These are phyloP conservation scores for Yarrowia sp. DNA, from an alignment of 805 yeast species.

Conservation along the genomic window DNA sequence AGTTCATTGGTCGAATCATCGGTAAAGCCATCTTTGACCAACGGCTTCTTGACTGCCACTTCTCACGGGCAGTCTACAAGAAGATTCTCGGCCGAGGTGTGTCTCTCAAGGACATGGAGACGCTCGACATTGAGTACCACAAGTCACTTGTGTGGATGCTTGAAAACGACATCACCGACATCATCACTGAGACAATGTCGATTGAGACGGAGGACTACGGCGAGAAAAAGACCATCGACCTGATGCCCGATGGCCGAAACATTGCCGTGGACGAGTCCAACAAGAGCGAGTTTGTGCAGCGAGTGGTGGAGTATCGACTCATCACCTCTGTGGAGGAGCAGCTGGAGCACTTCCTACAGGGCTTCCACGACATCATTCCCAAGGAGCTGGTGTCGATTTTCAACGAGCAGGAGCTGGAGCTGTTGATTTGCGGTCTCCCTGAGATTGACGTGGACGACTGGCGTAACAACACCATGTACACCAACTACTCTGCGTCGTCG, in stretches of 20 bases:
- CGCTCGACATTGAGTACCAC: slow-evolving; percentile 85
- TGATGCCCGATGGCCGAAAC: slow-evolving; percentile 76
- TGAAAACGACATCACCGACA: slow-evolving; percentile 93
- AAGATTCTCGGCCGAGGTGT: slow-evolving; percentile 75
- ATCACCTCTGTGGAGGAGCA: slow-evolving; percentile 83
- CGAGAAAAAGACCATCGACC: slow-evolving; percentile 77
- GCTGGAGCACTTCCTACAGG: slow-evolving; percentile 67
- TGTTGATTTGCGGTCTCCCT: slow-evolving; percentile 90
- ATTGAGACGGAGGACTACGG: slow-evolving; percentile 94
- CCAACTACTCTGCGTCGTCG: slow-evolving; percentile 76
- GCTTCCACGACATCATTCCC: slow-evolving; percentile 88
- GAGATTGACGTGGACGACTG: slow-evolving; percentile 96
- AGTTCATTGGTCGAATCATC: slow-evolving; percentile 88
- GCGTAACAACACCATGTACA: slow-evolving; percentile 78
- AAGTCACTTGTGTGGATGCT: slow-evolving; percentile 94
- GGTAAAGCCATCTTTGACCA: slow-evolving; percentile 92
- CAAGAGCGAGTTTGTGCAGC: slow-evolving; percentile 82
- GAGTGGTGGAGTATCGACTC: slow-evolving; percentile 82
- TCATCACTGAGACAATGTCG: slow-evolving; percentile 90
- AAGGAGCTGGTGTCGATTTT: slow-evolving; percentile 79
- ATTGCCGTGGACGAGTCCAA: slow-evolving; percentile 87
- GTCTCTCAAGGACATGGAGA: slow-evolving; percentile 89
- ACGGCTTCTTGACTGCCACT: slow-evolving; percentile 86
- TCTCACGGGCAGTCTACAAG: slow-evolving; percentile 92
- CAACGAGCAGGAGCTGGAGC: slow-evolving; percentile 93